A percentile compares a stretch with the other conserved stretches of the same genome.
Conservation (phyloP, 140 eudicot species). For the Oenanthe javanica region DNA sequence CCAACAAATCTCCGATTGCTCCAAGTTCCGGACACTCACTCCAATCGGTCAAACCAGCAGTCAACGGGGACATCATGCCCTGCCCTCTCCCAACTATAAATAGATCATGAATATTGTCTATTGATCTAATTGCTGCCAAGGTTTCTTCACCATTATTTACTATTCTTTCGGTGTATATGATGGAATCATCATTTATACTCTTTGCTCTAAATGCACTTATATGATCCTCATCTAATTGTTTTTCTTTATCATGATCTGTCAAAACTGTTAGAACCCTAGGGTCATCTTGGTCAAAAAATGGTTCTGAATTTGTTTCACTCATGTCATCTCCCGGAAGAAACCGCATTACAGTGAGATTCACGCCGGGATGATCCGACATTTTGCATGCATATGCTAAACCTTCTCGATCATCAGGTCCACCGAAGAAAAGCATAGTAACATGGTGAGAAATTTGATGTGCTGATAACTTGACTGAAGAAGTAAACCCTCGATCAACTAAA, state of each 20-base stretch:
- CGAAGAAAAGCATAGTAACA: constrained; percentile 1
- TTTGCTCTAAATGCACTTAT: not conserved
- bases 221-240: constrained; percentile 4
- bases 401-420: constrained; percentile 8
- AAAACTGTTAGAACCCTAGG: constrained; percentile 2
- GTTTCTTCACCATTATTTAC: not conserved
- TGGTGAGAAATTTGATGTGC: not conserved
- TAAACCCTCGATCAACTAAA: not conserved
- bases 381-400: constrained; percentile 3
- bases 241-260: not conserved
- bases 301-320: constrained; percentile 1
- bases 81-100: constrained; percentile 8
- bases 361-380: not conserved
- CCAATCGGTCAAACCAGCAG: constrained; percentile 2
- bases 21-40: constrained; percentile 7
- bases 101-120: not conserved
- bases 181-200: not conserved
- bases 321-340: not conserved
- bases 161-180: not conserved
- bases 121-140: not conserved
- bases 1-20: constrained; percentile 8
- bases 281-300: constrained; percentile 5
- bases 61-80: not conserved
- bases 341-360: not conserved
- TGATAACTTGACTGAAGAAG: not conserved